Conservation (phyloP, 2,329 filamentous ascomycete genomes). For the Clonostachys byssicola region DNA sequence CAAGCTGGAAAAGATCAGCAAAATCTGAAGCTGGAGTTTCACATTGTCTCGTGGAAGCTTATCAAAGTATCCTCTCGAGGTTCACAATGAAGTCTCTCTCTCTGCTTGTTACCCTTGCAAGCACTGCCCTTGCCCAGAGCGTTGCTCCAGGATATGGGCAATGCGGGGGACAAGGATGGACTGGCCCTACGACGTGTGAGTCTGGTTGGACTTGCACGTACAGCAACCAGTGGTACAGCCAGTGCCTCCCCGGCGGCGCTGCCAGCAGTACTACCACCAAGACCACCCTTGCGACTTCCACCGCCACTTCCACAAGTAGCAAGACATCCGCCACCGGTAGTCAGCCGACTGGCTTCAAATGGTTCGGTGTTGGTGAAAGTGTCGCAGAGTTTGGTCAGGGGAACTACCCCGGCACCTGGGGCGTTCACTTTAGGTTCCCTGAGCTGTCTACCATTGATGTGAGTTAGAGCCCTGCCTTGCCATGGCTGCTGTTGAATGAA, state of each 20-base stretch:
- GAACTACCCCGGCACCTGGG: background rate
- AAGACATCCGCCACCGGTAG: background rate
- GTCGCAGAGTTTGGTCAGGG: background rate
- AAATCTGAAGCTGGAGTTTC: no score
- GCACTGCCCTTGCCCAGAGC: no score
- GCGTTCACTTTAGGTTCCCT: background rate
- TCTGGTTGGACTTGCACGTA: background rate
- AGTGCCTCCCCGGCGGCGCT: background rate
- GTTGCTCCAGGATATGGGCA: background rate
- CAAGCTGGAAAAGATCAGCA: no score
- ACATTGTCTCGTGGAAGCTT: no score
- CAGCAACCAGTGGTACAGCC: slow-evolving; percentile 1
- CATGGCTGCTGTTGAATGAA: no score
- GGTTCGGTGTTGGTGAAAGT: background rate
- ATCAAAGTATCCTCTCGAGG: no score
- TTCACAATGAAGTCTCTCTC: no score
- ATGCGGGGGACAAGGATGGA: slow-evolving; percentile 1
- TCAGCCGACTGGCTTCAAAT: background rate
- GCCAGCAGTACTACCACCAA: background rate
- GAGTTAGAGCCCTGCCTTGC: no score
- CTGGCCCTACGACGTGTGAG: background rate
- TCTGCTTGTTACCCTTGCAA: no score
- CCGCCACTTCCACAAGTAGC: background rate
- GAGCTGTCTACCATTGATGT: background rate
- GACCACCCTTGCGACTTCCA: background rate